Conservation (phyloP, 2,329 filamentous ascomycete species). For the Fusarium subtropicale region DNA sequence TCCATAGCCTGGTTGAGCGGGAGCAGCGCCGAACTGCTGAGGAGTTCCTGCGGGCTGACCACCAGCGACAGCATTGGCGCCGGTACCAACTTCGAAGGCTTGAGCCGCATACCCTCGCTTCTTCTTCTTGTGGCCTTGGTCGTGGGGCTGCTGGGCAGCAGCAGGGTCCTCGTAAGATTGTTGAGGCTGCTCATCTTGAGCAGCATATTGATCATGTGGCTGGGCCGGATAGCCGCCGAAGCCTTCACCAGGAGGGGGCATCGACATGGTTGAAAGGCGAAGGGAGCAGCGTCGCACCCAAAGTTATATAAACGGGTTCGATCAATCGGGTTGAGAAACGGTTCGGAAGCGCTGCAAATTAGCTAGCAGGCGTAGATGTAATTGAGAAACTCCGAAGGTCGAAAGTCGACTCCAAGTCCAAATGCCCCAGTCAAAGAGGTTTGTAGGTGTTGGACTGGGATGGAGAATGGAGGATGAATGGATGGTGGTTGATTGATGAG, state of each 20-base stretch:
- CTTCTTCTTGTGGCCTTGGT: slow-evolving; percentile 76
- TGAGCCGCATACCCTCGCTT: slow-evolving; percentile 95
- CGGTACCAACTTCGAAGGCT: slow-evolving; percentile 91
- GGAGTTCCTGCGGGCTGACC: slow-evolving; percentile 56
- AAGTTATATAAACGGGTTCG: slow-evolving; percentile 32
- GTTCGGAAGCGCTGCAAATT: slow-evolving; percentile 21
- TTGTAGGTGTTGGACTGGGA: slow-evolving; percentile 38
- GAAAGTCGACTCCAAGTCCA: slow-evolving; percentile 35
- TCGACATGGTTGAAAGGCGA: slow-evolving; percentile 62
- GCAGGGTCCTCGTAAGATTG: slow-evolving; percentile 54
- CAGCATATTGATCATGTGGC: slow-evolving; percentile 61
- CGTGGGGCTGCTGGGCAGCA: slow-evolving; percentile 45
- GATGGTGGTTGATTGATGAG: slow-evolving; percentile 42
- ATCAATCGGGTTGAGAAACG: slow-evolving; percentile 27
- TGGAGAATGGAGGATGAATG: slow-evolving; percentile 29
- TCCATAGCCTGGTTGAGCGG: slow-evolving; percentile 65
- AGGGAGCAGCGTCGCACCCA: slow-evolving; percentile 46
- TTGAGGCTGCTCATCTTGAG: slow-evolving; percentile 55
- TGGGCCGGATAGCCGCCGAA: slow-evolving; percentile 51
- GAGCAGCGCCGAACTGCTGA: slow-evolving; percentile 61
- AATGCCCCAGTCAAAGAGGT: slow-evolving; percentile 40
- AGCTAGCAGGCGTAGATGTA: slow-evolving; percentile 17
- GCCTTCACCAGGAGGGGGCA: slow-evolving; percentile 64
- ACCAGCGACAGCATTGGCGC: slow-evolving; percentile 78
- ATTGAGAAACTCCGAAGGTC: slow-evolving; percentile 6